Conservation (phyloP, 2,329 filamentous ascomycete species). For the Orbilia brochopaga region DNA sequence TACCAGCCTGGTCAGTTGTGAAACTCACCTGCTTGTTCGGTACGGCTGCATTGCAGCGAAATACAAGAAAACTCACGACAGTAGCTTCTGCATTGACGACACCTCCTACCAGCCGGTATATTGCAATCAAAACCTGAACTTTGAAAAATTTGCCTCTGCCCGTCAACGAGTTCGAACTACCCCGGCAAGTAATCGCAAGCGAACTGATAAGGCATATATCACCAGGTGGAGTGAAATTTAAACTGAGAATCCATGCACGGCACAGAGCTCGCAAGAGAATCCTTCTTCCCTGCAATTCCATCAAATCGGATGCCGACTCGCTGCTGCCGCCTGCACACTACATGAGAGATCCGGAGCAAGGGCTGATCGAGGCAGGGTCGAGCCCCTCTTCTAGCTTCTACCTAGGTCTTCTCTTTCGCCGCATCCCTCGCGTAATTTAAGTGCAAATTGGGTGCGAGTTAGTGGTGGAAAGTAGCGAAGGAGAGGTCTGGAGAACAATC, state of each 20-base stretch:
- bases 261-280: not conserved
- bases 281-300: not conserved
- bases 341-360: slow-evolving; percentile 19
- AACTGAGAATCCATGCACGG: not conserved
- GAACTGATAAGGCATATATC: slow-evolving; percentile 47
- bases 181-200: slow-evolving; percentile 46
- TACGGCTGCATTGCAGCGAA: not conserved
- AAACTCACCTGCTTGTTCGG: not conserved
- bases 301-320: not conserved
- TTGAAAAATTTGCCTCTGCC: slow-evolving; percentile 11
- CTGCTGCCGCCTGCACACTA: not conserved
- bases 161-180: slow-evolving; percentile 10
- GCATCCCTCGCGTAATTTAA: not conserved
- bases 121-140: slow-evolving; percentile 3
- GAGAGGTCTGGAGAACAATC: slow-evolving; percentile 20
- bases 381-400: not conserved
- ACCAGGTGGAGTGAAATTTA: not conserved
- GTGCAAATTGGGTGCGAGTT: not conserved
- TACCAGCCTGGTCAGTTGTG: not conserved
- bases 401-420: slow-evolving; percentile 3
- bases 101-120: slow-evolving; percentile 10
- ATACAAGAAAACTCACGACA: too few relatives aligned
- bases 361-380: slow-evolving; percentile 5
- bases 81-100: not conserved
- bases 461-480: slow-evolving; percentile 1